Evolutionary conservation across 2,329 filamentous ascomycete species (phyloP).

Genomic region (Aspergillus oerlinghausenensis): DNA sequence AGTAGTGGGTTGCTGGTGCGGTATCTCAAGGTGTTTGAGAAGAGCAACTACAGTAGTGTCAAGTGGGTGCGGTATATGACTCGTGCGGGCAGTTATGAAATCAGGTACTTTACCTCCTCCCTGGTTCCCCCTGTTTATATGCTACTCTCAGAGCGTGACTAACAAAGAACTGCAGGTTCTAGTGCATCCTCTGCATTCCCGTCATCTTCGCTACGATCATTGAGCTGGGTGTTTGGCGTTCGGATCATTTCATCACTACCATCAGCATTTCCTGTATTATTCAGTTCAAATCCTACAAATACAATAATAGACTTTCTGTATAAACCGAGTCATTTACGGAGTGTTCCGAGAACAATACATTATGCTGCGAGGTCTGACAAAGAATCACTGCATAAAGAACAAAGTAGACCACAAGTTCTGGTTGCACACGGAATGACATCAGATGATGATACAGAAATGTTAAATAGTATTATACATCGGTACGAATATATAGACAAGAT

Average conservation of each 20-base stretch:
- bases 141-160: constrained; percentile 6
- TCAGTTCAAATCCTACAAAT: background rate
- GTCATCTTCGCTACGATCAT: constrained; percentile 6
- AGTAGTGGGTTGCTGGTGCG: constrained; percentile 86
- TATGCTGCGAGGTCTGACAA: background rate
- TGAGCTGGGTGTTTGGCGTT: constrained; percentile 27
- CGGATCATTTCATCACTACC: background rate
- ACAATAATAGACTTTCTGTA: background rate
- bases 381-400: background rate
- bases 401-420: background rate
- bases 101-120: constrained; percentile 55
- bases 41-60: constrained; percentile 96
- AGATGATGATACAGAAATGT: background rate
- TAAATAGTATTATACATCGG: background rate
- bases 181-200: constrained; percentile 4
- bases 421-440: background rate
- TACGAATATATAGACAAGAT: constrained; percentile 2
- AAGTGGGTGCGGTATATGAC: constrained; percentile 99
- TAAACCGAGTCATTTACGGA: background rate
- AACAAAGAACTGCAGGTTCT: constrained; percentile 12
- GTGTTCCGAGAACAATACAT: background rate
- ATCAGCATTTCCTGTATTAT: background rate
- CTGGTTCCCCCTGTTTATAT: background rate
- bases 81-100: constrained; percentile 93
- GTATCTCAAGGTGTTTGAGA: constrained; percentile 98